phyloP scores from a whole-genome alignment of 2,329 filamentous ascomycete genomes.

The Cladophialophora yegresii region DNA sequence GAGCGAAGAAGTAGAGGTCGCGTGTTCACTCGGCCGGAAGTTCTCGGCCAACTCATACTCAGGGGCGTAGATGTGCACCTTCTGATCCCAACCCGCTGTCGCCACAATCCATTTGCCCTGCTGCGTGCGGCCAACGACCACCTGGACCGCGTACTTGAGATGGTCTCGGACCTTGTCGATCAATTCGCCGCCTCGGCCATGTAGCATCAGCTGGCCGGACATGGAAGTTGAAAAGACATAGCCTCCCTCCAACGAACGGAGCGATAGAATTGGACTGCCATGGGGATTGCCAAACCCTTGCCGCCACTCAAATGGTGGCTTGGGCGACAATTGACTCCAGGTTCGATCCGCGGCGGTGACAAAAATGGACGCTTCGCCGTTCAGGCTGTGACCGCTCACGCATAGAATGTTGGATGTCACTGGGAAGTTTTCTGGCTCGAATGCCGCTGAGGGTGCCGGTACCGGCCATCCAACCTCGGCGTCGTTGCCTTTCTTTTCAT shows the following conservation, averaged over 20 bases:
- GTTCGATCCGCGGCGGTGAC: constrained; percentile 32
- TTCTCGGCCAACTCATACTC: constrained; percentile 26
- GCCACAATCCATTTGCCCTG: constrained; percentile 41
- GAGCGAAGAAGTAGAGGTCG: background rate
- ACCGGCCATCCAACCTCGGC: constrained; percentile 48
- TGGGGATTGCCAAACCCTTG: constrained; percentile 26
- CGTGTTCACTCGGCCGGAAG: constrained; percentile 16
- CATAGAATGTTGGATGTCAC: constrained; percentile 37
- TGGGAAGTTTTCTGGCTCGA: constrained; percentile 27
- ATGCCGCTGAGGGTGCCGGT: constrained; percentile 40
- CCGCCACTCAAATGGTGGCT: constrained; percentile 18
- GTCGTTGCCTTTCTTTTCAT: constrained; percentile 57
- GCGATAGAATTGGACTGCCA: constrained; percentile 55
- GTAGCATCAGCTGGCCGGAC: constrained; percentile 59
- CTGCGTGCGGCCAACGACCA: constrained; percentile 34
- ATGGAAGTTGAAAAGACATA: constrained; percentile 59
- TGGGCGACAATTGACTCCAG: constrained; percentile 20
- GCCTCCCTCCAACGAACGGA: constrained; percentile 46
- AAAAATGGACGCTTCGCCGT: constrained; percentile 18
- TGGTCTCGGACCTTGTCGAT: constrained; percentile 57
- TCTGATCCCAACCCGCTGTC: constrained; percentile 64
- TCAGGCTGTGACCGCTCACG: constrained; percentile 21
- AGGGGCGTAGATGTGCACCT: constrained; percentile 54
- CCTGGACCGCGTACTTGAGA: constrained; percentile 60
- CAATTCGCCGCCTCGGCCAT: constrained; percentile 40